These are phyloP conservation scores for Candida vaughaniae DNA, from an alignment of 805 yeast genomes.

Conservation along the genomic window DNA sequence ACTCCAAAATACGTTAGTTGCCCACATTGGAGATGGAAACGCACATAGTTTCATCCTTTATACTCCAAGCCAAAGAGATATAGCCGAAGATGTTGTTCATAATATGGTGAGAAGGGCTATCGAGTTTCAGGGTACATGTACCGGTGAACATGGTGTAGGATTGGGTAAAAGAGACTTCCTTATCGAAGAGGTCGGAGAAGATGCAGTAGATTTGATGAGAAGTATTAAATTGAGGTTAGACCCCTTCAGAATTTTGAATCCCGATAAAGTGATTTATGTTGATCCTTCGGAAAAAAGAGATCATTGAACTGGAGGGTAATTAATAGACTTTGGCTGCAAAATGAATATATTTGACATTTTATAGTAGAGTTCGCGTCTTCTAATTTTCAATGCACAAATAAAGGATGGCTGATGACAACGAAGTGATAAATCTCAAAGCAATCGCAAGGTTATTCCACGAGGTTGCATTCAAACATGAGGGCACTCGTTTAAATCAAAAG, in stretches of 20 bases:
- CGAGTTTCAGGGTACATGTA: constrained; percentile 67
- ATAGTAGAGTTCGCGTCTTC: not conserved
- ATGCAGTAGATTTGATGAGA: constrained; percentile 69
- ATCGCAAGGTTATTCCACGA: constrained; percentile 54
- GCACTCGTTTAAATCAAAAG: constrained; percentile 48
- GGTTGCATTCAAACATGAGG: constrained; percentile 44
- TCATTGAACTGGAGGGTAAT: too few species aligned
- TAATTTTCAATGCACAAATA: not conserved
- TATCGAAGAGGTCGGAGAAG: constrained; percentile 61
- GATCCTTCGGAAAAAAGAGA: constrained; percentile 47
- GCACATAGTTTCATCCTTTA: constrained; percentile 68
- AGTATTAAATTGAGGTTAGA: constrained; percentile 66
- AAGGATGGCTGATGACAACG: not conserved
- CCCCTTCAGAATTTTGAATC: constrained; percentile 68
- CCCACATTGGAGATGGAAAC: constrained; percentile 86
- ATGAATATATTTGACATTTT: too few species aligned
- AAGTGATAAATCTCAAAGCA: constrained; percentile 22
- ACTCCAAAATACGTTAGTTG: constrained; percentile 59
- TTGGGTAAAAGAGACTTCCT: constrained; percentile 67
- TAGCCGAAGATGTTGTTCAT: constrained; percentile 34
- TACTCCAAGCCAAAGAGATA: constrained; percentile 46
- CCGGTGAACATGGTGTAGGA: constrained; percentile 87
- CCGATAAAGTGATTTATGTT: constrained; percentile 72
- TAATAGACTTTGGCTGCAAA: constrained; percentile 4
- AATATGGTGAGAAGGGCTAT: constrained; percentile 28